Evolutionary conservation across 768 basidiomycete genomes (phyloP).

Genomic region (Clitopilus hobsonii): DNA sequence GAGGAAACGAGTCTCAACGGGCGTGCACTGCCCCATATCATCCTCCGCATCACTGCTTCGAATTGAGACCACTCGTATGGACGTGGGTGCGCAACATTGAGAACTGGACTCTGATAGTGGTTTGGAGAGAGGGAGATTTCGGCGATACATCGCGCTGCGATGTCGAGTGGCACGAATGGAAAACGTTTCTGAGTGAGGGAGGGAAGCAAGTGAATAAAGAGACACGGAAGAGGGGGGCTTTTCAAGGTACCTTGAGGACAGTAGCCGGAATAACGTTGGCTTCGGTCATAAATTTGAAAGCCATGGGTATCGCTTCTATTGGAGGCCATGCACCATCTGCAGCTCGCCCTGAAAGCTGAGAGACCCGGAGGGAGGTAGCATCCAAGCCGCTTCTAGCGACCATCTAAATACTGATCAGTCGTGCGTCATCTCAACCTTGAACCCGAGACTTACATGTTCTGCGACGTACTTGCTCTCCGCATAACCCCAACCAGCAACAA

Average conservation of each 20-base stretch:
- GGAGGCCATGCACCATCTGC: slow-evolving; percentile 28
- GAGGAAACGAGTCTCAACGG: no score
- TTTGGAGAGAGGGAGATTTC: slow-evolving; percentile 23
- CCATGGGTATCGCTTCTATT: slow-evolving; percentile 28
- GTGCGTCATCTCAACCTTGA: not conserved
- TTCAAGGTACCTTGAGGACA: no score
- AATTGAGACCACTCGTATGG: no score
- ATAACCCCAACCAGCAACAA: not conserved
- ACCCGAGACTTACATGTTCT: not conserved
- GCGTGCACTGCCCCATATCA: no score
- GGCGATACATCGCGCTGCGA: slow-evolving; percentile 20
- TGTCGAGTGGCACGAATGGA: slow-evolving; percentile 30
- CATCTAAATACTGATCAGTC: slow-evolving; percentile 12
- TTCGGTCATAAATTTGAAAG: slow-evolving; percentile 24
- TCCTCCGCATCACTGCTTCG: no score
- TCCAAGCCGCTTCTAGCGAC: slow-evolving; percentile 18
- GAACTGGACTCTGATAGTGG: no score
- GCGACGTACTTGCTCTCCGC: slow-evolving; percentile 1
- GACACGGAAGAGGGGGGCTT: no score
- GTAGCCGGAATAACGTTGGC: not conserved
- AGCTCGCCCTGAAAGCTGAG: slow-evolving; percentile 25
- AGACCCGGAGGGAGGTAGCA: slow-evolving; percentile 23
- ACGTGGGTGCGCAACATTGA: no score
- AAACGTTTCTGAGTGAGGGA: slow-evolving; percentile 17
- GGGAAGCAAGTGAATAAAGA: not conserved